Evolutionary conservation across 441 rosid species (phyloP).

Genomic region (Pelargonium myrrhifolium): DNA sequence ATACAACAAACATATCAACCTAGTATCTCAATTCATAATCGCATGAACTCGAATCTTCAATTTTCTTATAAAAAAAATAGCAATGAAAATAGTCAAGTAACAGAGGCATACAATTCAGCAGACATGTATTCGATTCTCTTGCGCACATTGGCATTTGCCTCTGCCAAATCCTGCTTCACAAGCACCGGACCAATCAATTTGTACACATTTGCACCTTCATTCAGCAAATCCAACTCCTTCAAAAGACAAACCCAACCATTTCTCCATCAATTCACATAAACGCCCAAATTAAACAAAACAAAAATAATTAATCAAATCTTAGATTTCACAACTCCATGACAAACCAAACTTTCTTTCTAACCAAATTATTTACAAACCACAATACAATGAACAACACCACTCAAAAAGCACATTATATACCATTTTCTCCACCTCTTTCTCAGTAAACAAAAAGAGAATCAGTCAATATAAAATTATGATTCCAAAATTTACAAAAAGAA

Average conservation of each 20-base stretch:
- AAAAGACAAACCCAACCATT: slow-evolving; percentile 4
- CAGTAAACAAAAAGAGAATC: no score
- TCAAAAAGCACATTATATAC: no score
- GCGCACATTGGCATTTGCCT: slow-evolving; percentile 95
- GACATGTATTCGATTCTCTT: slow-evolving; percentile 90
- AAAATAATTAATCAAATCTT: neutral
- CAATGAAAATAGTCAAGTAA: neutral
- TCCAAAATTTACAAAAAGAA: no score
- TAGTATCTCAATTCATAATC: neutral
- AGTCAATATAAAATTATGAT: no score
- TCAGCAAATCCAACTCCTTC: slow-evolving; percentile 78
- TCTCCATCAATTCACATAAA: neutral
- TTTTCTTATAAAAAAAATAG: neutral
- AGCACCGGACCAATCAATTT: slow-evolving; percentile 90
- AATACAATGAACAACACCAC: no score
- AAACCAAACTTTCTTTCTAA: neutral
- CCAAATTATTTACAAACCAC: neutral
- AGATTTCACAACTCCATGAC: neutral
- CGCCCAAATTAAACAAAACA: neutral
- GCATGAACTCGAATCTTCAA: neutral
- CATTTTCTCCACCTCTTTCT: no score
- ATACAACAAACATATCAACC: neutral
- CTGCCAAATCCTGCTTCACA: slow-evolving; percentile 91
- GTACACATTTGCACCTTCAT: slow-evolving; percentile 78
- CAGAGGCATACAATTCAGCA: slow-evolving; percentile 63